These are phyloP conservation scores for Raphanus raphanistrum DNA, from an alignment of 345 rosid genomes.

Conservation along the genomic window DNA sequence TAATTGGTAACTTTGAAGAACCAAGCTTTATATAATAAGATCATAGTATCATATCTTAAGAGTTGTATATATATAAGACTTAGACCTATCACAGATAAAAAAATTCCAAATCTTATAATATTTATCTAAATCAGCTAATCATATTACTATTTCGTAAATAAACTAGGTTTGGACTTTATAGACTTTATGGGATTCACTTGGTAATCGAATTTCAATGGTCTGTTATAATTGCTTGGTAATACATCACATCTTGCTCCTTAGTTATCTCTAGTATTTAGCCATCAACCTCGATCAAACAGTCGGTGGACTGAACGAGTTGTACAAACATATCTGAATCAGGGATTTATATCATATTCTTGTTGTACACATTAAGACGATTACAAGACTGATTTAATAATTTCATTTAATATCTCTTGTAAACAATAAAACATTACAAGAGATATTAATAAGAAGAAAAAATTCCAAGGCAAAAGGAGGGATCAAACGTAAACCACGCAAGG, in stretches of 20 bases:
- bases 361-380: background rate
- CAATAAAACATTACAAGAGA: slow-evolving; percentile 12
- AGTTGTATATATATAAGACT: too few relatives aligned
- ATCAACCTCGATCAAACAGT: background rate
- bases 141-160: too few relatives aligned
- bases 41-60: too few relatives aligned
- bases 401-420: background rate
- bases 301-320: background rate
- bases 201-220: background rate
- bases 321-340: background rate
- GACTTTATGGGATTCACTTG: background rate
- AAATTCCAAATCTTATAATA: too few relatives aligned
- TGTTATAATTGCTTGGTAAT: too few relatives aligned
- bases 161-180: too few relatives aligned
- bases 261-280: background rate
- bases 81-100: too few relatives aligned
- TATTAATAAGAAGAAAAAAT: background rate
- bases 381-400: background rate
- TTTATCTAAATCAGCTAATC: too few relatives aligned
- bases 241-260: background rate
- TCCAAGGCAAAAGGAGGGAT: background rate
- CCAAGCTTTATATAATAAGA: too few relatives aligned
- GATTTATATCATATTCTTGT: background rate
- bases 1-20: too few relatives aligned
- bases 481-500: slow-evolving; percentile 40